Evolutionary conservation across 139 green algal genomes (phyloP), one percentile per base, ranked within the genome.

Genomic region (Chloropicon primus): DNA sequence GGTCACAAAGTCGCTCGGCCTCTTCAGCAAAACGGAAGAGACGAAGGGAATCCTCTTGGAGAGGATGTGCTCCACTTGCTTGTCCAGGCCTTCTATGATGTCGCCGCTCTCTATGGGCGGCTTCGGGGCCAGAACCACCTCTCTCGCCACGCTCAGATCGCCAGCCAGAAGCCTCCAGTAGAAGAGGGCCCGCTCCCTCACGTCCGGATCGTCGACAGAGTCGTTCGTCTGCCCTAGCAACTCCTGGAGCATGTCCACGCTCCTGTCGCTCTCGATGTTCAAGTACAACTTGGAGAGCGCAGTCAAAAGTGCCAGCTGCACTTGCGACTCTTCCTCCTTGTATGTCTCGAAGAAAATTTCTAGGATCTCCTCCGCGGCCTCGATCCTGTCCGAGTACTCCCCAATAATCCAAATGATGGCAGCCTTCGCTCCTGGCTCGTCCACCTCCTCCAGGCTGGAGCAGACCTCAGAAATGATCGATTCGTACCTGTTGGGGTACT

Each of bases 371-470:
- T 97, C 93, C 0, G 94, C 94, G 82, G 97, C 97, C 86, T 98
- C 95, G 72, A 99, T 99, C 74, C 95, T 90, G 83, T 98, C 93
- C 0, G 95, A 94, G 82, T 99, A 99, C 90, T 99, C 95, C 2
- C 95, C 95, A 76, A 99, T 96, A 85, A 99, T 98, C 95, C 93
- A 97, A 22, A 97, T 80, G 89, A 98, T 95, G 78, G 81, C 80
- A 3, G 89, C 90, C 86, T 96, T 96, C 25, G 95, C 95, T 80
- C 97, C 95, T 1, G 95, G 95, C 86, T 99, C 95, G 76, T 98
- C 95, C 79, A 99, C 88, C 1, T 84, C 89, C 78, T 99, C 93
- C 54, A 99, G 87, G 81, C 85, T 90, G 53, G 98, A 94, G 85
- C 95, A 99, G 53, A 99, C 84, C 17, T 86, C 92, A 21, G 83